A percentile compares a stretch with the other conserved stretches of the same genome.
phyloP scores from a whole-genome alignment of 2,329 filamentous ascomycete genomes.

The Aquanectria penicillioides region DNA sequence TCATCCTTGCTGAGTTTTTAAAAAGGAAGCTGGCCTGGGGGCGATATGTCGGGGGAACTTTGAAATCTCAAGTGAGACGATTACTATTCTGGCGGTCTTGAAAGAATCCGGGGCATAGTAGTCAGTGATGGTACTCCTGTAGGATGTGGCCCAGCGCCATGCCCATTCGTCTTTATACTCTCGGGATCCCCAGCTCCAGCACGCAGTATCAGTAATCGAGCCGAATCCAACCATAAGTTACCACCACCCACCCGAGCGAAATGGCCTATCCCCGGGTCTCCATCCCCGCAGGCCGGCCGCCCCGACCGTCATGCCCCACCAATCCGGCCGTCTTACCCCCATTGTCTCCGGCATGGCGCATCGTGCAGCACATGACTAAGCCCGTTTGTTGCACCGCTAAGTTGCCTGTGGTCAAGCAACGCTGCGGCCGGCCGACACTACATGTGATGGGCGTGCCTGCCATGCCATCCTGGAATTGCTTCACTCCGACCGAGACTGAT shows the following conservation, averaged over 20 bases:
- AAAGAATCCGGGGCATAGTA: background rate
- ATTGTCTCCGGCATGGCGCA: slow-evolving; percentile 14
- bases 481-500: too few relatives aligned
- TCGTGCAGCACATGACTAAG: slow-evolving; percentile 17
- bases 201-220: background rate
- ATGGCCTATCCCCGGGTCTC: background rate
- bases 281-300: background rate
- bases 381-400: too few relatives aligned
- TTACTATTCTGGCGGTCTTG: background rate
- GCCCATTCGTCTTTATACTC: background rate
- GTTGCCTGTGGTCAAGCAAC: too few relatives aligned
- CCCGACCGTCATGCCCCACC: slow-evolving; percentile 1
- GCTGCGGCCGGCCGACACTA: too few relatives aligned
- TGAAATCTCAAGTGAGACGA: too few relatives aligned
- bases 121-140: background rate
- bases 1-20: slow-evolving; percentile 60
- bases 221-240: background rate
- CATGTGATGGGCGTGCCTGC: too few relatives aligned
- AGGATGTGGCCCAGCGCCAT: background rate
- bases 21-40: slow-evolving; percentile 31
- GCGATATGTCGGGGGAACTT: slow-evolving; percentile 27
- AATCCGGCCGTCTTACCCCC: slow-evolving; percentile 12
- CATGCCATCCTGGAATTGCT: too few relatives aligned
- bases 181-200: too few relatives aligned
- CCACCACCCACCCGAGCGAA: background rate